Evolutionary conservation across 305 asterid species (phyloP).

Genomic region (Plantago lanceolata): DNA sequence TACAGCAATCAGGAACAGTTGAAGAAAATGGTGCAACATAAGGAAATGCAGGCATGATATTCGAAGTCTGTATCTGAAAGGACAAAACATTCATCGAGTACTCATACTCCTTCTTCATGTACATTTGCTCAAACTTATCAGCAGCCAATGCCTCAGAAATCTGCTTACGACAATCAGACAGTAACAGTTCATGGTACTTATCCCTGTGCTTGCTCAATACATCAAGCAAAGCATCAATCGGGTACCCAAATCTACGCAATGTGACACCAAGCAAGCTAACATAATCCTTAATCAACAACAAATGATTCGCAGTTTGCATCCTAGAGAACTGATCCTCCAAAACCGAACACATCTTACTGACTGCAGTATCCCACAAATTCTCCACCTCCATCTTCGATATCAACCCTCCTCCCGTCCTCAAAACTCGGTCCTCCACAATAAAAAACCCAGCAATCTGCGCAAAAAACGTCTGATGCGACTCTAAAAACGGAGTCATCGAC

Average conservation of each 20-base stretch:
- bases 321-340: conserved; percentile 95
- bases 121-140: conserved; percentile 95
- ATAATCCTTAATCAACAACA: conserved; percentile 92
- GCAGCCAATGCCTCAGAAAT: conserved; percentile 78
- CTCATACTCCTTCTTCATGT: conserved; percentile 93
- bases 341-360: conserved; percentile 89
- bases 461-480: conserved; percentile 86
- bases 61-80: conserved; percentile 88
- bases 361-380: conserved; percentile 95
- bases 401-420: conserved; percentile 87
- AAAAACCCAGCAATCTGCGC: conserved; percentile 95
- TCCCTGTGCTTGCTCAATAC: conserved; percentile 88
- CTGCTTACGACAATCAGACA: conserved; percentile 91
- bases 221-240: conserved; percentile 84
- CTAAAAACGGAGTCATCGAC: conserved; percentile 89
- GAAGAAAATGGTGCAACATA: conserved; percentile 91
- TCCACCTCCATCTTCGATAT: conserved; percentile 87
- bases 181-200: conserved; percentile 80
- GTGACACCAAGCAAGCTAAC: conserved; percentile 96
- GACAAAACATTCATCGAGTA: conserved; percentile 89
- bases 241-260: conserved; percentile 82
- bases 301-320: conserved; percentile 97
- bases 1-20: conserved; percentile 91
- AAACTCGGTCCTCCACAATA: conserved; percentile 80
- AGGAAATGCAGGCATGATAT: conserved; percentile 93